Evolutionary conservation across 1,139 yeast genomes (phyloP).

Genomic region (Candida sanyaensis): DNA sequence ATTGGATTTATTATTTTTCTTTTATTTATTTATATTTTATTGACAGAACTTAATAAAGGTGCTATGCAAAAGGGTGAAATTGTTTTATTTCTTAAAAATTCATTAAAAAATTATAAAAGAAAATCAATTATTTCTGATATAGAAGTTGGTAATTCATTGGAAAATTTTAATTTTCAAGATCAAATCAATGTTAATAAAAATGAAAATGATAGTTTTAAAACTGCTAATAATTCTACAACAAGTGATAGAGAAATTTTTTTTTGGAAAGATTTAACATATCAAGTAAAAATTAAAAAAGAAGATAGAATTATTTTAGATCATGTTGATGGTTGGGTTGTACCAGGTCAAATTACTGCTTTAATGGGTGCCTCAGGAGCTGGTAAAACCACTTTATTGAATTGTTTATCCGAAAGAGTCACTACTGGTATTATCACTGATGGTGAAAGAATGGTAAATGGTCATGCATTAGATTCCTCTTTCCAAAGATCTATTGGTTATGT

Average conservation of each 20-base stretch:
- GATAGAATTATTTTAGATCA: slow-evolving; percentile 61
- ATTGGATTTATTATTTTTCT: slow-evolving; percentile 59
- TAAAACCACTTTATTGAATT: slow-evolving; percentile 34
- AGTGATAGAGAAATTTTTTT: slow-evolving; percentile 58
- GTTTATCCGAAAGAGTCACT: slow-evolving; percentile 35
- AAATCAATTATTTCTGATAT: slow-evolving; percentile 7
- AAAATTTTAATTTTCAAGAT: slow-evolving; percentile 14
- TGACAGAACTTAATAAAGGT: slow-evolving; percentile 70
- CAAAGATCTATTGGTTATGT: slow-evolving; percentile 44
- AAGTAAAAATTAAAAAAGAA: slow-evolving; percentile 64
- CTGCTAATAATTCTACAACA: not conserved
- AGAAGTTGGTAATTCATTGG: slow-evolving; percentile 6
- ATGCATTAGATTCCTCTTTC: slow-evolving; percentile 32
- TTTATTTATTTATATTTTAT: slow-evolving; percentile 51
- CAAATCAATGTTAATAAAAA: slow-evolving; percentile 29
- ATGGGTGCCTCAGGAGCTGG: slow-evolving; percentile 40
- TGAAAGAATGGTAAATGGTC: slow-evolving; percentile 37
- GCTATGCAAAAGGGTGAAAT: slow-evolving; percentile 85
- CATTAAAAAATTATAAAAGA: slow-evolving; percentile 8
- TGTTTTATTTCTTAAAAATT: slow-evolving; percentile 48
- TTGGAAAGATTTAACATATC: slow-evolving; percentile 78
- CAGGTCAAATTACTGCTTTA: slow-evolving; percentile 32
- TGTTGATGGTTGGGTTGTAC: slow-evolving; percentile 65
- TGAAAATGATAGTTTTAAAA: slow-evolving; percentile 23
- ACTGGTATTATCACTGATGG: slow-evolving; percentile 36